phyloP scores from a whole-genome alignment of 2,329 filamentous ascomycete genomes.

The Diaporthe australafricana region DNA sequence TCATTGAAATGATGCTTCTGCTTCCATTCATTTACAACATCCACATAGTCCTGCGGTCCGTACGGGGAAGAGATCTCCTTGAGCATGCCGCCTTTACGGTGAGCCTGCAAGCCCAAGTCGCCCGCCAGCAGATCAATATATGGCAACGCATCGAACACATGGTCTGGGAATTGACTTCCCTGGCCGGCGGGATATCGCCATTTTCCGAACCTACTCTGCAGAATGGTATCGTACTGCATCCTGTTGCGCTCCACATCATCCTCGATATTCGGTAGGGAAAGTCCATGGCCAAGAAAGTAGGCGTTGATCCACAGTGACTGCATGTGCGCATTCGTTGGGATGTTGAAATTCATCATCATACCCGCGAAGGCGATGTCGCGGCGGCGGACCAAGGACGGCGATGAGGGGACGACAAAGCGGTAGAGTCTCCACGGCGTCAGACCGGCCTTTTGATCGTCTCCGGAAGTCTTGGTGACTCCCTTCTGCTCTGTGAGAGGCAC shows the following conservation, averaged over 20 bases:
- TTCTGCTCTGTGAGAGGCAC: slow-evolving; percentile 54
- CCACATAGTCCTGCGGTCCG: background rate
- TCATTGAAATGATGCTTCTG: background rate
- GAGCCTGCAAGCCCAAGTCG: background rate
- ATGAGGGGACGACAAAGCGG: slow-evolving; percentile 54
- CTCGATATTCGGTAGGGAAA: background rate
- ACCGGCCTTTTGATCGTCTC: background rate
- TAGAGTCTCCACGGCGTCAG: slow-evolving; percentile 2
- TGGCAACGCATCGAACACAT: background rate
- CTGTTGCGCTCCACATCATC: slow-evolving; percentile 41
- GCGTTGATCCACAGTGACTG: slow-evolving; percentile 74
- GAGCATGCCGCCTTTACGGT: background rate
- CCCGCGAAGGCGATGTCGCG: slow-evolving; percentile 61
- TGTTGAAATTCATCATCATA: slow-evolving; percentile 56
- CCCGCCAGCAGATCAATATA: background rate
- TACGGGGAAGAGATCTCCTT: background rate
- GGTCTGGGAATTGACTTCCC: slow-evolving; percentile 70
- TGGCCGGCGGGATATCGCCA: slow-evolving; percentile 73
- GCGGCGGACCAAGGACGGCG: slow-evolving; percentile 47
- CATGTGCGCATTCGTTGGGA: slow-evolving; percentile 54
- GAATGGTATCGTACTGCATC: slow-evolving; percentile 66
- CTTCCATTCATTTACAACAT: background rate
- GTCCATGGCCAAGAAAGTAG: slow-evolving; percentile 61
- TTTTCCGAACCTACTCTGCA: slow-evolving; percentile 76
- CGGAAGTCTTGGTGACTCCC: background rate